phyloP scores from a whole-genome alignment of 352 stramenopile species.

The Globisporangium recalcitrans region DNA sequence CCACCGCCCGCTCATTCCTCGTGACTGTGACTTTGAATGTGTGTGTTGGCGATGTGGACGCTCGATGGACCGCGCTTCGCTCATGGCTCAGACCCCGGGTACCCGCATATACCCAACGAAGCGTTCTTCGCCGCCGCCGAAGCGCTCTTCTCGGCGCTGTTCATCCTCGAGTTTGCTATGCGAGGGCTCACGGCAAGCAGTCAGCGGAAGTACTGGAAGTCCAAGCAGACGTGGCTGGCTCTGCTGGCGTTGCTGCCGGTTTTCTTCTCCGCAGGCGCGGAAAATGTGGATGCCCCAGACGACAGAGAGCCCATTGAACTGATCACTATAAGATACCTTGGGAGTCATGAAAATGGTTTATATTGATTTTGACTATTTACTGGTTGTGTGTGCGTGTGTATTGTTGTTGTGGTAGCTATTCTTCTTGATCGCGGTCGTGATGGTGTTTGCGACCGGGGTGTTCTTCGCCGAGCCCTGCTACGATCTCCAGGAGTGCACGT shows the following conservation, averaged over 20 bases:
- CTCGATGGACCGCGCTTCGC: conserved; percentile 47
- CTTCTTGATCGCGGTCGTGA: conserved; percentile 47
- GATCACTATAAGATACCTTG: too few relatives aligned
- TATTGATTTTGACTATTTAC: background rate
- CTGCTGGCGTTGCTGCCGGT: conserved; percentile 31
- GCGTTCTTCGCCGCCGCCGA: conserved; percentile 25
- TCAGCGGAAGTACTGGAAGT: conserved; percentile 29
- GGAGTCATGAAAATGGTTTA: background rate
- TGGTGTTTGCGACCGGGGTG: conserved; percentile 49
- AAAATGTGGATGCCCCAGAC: background rate
- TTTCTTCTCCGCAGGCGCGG: conserved; percentile 22
- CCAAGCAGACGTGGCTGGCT: conserved; percentile 24
- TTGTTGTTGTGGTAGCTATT: conserved; percentile 26
- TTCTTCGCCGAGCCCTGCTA: conserved; percentile 59
- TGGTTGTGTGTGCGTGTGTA: background rate
- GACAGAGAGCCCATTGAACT: conserved; percentile 12
- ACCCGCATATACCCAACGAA: conserved; percentile 34
- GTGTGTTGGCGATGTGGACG: conserved; percentile 26
- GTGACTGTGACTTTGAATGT: conserved; percentile 19
- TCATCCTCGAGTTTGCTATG: conserved; percentile 38
- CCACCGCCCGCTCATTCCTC: too few relatives aligned
- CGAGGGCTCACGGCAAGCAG: conserved; percentile 22
- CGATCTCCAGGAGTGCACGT: conserved; percentile 38
- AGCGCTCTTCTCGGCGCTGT: conserved; percentile 34
- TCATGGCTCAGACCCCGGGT: conserved; percentile 32